Conservation (phyloP, 148 eudicot species). For the Pouteria glomerata region DNA sequence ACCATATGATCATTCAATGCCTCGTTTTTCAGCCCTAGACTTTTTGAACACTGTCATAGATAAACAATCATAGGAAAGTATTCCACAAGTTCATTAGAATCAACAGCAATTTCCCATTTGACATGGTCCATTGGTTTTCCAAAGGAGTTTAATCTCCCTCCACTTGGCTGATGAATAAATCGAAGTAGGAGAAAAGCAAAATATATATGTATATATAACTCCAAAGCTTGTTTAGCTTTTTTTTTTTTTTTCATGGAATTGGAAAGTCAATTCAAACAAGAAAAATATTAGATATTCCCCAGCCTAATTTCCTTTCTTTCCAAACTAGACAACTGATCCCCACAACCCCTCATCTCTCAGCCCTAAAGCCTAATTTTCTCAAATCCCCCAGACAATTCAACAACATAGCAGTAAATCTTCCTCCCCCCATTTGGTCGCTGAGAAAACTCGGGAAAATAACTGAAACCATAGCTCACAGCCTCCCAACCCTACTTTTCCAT, state of each 20-base stretch:
- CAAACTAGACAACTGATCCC: not conserved
- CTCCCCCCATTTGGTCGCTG: not conserved
- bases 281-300: not conserved
- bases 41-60: too few species aligned
- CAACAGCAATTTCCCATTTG: not conserved
- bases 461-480: not conserved
- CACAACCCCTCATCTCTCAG: not conserved
- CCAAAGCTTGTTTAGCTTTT: not conserved
- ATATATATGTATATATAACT: not conserved
- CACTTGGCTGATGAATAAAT: not conserved
- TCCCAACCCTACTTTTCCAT: not conserved
- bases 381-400: not conserved
- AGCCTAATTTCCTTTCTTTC: not conserved
- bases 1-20: too few species aligned
- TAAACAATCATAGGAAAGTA: too few species aligned
- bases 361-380: not conserved
- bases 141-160: not conserved
- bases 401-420: not conserved
- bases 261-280: not conserved
- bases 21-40: too few species aligned
- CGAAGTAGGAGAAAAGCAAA: not conserved
- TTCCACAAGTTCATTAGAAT: too few species aligned
- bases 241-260: not conserved
- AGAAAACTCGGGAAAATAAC: not conserved
- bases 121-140: not conserved